Evolutionary conservation across 1,284 basidiomycete genomes (phyloP), one percentile per base, ranked within the genome.

Genomic region (Ceratobasidium papillatum): DNA sequence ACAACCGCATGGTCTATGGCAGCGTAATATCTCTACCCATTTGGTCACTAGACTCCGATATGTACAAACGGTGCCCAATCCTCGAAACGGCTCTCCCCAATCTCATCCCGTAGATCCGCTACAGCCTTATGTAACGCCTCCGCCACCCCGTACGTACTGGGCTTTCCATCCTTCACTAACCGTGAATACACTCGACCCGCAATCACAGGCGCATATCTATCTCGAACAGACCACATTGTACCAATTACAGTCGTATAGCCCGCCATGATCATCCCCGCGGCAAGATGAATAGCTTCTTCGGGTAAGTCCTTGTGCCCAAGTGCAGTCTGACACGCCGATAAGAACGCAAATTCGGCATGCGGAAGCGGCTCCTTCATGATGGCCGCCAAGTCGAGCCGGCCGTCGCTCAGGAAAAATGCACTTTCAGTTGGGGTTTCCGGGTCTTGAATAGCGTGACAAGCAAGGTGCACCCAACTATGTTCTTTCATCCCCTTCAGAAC

Each of bases 161-260:
- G 17, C 56, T 17, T 34, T 14, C 56, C 56, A 19, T 34, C 56
- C 14, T 32, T n/a, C 19, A 61, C 19, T 19, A 72, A 30, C 22
- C 36, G 34, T 9, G 58, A 22, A 36, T 72, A 72, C 30, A 72
- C 47, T 9, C 8, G 3, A 2, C 61, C 68, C 32, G 68, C 68
- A 2, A 72, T 45, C 19, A 59, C 2, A 14, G 51, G 68, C 41
- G 30, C 68, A 58, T 72, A 54, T 30, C 61, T 43, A n/a, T 72
- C 68, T 3, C 17, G 32, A 30, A 72, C 61, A 1, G 68, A n/a
- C 52, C 56, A 72, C 54, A 72, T 59, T 41, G 68, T 72, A 12
- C 30, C 68, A 25, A 72, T 56, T 8, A 58, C 68, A 22, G 12
- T 72, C 32, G 22, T 4, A 47, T 56, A 72, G 2, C 68, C 68